Percentiles rank a stretch among this genome's conserved stretches.
phyloP scores from a whole-genome alignment of 2,329 filamentous ascomycete species.

The Penicillium sp. region DNA sequence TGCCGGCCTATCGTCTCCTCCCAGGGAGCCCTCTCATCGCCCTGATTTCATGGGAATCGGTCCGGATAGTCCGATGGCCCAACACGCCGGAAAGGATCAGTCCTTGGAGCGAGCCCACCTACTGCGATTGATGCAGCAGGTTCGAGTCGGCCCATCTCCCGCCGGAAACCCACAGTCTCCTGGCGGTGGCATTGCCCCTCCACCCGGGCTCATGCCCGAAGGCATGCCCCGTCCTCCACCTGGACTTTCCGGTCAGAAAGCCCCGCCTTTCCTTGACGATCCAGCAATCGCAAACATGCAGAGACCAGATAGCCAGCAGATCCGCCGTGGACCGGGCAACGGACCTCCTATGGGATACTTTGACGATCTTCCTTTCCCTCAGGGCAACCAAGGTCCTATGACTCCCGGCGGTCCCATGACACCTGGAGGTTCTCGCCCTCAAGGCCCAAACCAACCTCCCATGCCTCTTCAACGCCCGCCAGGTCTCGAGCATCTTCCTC shows the following conservation, averaged over 20 bases:
- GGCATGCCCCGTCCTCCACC: slow-evolving; percentile 37
- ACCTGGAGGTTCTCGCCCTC: slow-evolving; percentile 37
- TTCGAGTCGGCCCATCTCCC: slow-evolving; percentile 37
- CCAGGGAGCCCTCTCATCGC: slow-evolving; percentile 31
- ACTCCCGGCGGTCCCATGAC: slow-evolving; percentile 40
- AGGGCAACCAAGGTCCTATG: slow-evolving; percentile 36
- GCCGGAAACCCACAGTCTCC: slow-evolving; percentile 32
- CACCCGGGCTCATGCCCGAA: slow-evolving; percentile 40
- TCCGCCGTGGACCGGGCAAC: slow-evolving; percentile 41
- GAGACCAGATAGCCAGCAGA: slow-evolving; percentile 39
- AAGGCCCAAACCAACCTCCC: slow-evolving; percentile 34
- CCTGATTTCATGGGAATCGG: slow-evolving; percentile 35
- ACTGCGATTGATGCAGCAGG: slow-evolving; percentile 77
- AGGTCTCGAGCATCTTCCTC: slow-evolving; percentile 46
- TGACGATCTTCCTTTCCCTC: slow-evolving; percentile 43
- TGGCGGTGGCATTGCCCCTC: slow-evolving; percentile 33
- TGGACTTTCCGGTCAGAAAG: slow-evolving; percentile 38
- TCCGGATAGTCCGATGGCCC: slow-evolving; percentile 31
- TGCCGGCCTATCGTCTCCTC: slow-evolving; percentile 32
- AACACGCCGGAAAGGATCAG: slow-evolving; percentile 42
- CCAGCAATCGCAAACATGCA: slow-evolving; percentile 47
- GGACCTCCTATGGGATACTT: slow-evolving; percentile 43
- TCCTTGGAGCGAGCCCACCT: slow-evolving; percentile 76
- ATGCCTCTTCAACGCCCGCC: slow-evolving; percentile 48
- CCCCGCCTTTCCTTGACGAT: slow-evolving; percentile 45